Conservation (phyloP, 306 rosid species). For the Cicer pinnatifidum region DNA sequence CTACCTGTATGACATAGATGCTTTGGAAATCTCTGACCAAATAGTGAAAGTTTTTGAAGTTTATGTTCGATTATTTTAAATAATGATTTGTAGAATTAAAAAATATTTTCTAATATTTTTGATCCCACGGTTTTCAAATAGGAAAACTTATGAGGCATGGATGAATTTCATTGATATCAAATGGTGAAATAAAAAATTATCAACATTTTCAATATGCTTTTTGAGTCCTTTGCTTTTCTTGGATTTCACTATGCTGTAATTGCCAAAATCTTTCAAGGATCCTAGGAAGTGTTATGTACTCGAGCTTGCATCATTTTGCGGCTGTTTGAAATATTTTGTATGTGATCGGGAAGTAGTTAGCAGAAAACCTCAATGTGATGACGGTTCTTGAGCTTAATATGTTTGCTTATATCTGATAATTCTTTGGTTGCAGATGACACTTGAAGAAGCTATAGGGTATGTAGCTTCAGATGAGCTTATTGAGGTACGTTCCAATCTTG, state of each 20-base stretch:
- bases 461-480: conserved; percentile 97
- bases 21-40: neutral
- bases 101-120: neutral
- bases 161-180: conserved; percentile 25
- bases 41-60: conserved; percentile 19
- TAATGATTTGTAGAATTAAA: neutral
- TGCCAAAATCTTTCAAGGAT: conserved; percentile 22
- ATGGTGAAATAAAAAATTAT: conserved; percentile 25
- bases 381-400: conserved; percentile 1
- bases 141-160: neutral
- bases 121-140: conserved; percentile 3
- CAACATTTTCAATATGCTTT: conserved; percentile 22
- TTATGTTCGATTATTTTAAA: conserved; percentile 10
- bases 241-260: conserved; percentile 13
- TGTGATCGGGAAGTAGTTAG: neutral
- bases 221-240: conserved; percentile 14
- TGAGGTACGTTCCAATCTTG: conserved; percentile 61
- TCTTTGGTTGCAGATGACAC: conserved; percentile 75
- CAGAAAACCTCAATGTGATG: conserved; percentile 2
- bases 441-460: conserved; percentile 97
- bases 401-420: conserved; percentile 42
- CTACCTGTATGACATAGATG: conserved; percentile 6
- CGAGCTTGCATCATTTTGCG: conserved; percentile 32
- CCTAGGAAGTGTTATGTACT: conserved; percentile 24
- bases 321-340: neutral